Evolutionary conservation across 1,284 basidiomycete species (phyloP).

Genomic region (Ustilago lituana): DNA sequence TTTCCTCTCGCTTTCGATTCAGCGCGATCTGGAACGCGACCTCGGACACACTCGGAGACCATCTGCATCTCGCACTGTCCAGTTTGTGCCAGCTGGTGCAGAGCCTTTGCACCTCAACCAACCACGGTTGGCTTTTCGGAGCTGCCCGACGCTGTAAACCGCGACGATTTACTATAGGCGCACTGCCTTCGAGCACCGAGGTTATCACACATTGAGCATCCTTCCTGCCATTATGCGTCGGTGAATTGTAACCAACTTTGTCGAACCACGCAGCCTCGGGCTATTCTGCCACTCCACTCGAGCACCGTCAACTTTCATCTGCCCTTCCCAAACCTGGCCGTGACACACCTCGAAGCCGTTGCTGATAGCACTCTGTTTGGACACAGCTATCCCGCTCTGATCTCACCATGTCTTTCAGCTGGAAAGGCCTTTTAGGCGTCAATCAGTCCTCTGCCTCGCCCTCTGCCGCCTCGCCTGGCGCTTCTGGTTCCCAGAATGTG

Average conservation of each 20-base stretch:
- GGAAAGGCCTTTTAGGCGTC: conserved; percentile 61
- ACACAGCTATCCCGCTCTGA: background rate
- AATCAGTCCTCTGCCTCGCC: conserved; percentile 25
- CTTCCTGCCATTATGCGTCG: background rate
- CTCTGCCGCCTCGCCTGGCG: conserved; percentile 12
- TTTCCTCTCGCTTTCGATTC: too few species aligned
- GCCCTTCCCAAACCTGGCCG: background rate
- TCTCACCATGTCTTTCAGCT: conserved; percentile 60
- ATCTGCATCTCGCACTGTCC: too few species aligned
- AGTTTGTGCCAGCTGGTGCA: too few species aligned
- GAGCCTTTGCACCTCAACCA: too few species aligned
- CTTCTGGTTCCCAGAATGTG: conserved; percentile 10
- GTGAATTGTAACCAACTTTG: background rate
- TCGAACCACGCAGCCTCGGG: background rate
- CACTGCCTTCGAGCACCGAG: too few species aligned
- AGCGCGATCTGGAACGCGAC: too few species aligned
- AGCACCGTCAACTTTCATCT: background rate
- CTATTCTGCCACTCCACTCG: background rate
- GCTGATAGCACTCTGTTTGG: background rate
- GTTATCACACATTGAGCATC: too few species aligned
- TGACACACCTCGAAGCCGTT: background rate
- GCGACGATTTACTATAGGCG: too few species aligned
- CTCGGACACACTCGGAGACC: too few species aligned
- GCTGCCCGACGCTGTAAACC: too few species aligned
- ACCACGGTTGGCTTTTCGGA: too few species aligned